These are phyloP conservation scores for Diplocarpon rosae DNA, from an alignment of 2,329 filamentous ascomycete genomes.

Conservation along the genomic window DNA sequence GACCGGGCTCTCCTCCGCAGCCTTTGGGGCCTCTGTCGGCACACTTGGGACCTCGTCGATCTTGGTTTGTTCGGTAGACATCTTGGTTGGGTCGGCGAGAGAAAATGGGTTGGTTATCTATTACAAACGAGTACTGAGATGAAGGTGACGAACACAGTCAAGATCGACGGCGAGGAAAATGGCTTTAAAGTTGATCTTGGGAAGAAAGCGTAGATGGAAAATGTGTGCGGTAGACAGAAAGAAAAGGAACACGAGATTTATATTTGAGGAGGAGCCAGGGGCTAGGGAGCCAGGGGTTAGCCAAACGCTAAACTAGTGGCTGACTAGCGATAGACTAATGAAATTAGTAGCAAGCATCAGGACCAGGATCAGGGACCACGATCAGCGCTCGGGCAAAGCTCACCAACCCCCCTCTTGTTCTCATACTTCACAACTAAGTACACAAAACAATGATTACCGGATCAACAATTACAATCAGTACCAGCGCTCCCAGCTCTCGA, in stretches of 20 bases:
- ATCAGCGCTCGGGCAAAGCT: no score
- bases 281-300: no score
- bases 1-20: conserved; percentile 29
- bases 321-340: no score
- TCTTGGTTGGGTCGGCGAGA: neutral
- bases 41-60: conserved; percentile 4
- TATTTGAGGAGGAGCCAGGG: neutral
- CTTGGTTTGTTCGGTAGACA: conserved; percentile 10
- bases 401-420: no score
- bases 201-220: neutral
- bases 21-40: conserved; percentile 51
- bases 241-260: neutral
- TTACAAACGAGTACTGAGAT: conserved; percentile 1
- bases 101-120: conserved; percentile 5
- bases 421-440: no score
- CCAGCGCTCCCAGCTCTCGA: no score
- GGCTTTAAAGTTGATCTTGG: conserved; percentile 1
- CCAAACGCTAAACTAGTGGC: no score
- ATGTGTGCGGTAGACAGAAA: neutral
- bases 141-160: conserved; percentile 1
- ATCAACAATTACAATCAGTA: no score
- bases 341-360: no score
- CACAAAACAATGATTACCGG: no score
- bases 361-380: no score
- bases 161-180: conserved; percentile 1